Evolutionary conservation across 345 rosid species (phyloP).

Genomic region (Citrus hindsii): DNA sequence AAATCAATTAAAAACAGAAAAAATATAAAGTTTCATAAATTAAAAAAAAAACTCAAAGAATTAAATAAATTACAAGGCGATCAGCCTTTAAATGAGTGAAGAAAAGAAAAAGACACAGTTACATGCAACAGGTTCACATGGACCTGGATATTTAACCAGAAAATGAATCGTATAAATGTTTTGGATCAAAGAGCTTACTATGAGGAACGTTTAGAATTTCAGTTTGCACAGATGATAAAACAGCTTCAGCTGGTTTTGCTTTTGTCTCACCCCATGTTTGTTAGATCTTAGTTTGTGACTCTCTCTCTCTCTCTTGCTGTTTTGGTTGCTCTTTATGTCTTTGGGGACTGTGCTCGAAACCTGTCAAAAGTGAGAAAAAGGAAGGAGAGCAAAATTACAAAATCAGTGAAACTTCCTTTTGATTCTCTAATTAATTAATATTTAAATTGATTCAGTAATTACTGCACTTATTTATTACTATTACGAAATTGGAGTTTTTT

Average conservation of each 20-base stretch:
- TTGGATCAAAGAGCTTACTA: conserved; percentile 16
- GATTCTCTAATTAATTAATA: background rate
- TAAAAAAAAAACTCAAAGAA: background rate
- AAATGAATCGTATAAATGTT: background rate
- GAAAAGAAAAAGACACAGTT: background rate
- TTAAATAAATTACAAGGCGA: background rate
- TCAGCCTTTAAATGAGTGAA: background rate
- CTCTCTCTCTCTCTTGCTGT: background rate
- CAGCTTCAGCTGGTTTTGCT: conserved; percentile 9
- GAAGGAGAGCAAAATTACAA: background rate
- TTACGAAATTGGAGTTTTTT: background rate
- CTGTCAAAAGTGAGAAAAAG: conserved; percentile 4
- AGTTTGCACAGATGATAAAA: background rate
- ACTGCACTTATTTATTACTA: background rate
- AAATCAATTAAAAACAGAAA: background rate
- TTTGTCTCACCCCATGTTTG: conserved; percentile 33
- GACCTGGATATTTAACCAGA: background rate
- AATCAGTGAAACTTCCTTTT: background rate
- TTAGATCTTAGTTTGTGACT: conserved; percentile 23
- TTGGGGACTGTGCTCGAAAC: conserved; percentile 1
- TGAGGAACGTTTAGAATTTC: background rate
- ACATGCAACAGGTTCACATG: background rate
- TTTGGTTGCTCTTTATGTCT: conserved; percentile 25
- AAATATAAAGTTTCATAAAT: background rate
- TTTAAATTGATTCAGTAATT: background rate